These are phyloP conservation scores for Eruca vesicaria DNA, from an alignment of 441 rosid species.

Conservation along the genomic window DNA sequence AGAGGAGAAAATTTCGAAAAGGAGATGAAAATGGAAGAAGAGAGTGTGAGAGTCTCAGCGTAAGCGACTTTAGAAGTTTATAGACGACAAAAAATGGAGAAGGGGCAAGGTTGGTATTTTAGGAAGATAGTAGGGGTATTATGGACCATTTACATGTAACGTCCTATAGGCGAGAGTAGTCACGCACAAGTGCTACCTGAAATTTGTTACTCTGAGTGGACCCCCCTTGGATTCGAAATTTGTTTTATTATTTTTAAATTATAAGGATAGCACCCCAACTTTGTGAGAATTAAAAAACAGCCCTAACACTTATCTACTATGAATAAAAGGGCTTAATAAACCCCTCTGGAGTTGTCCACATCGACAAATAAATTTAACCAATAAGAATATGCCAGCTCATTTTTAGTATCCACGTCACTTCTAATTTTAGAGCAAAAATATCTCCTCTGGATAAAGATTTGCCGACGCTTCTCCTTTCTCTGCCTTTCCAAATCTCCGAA, in stretches of 20 bases:
- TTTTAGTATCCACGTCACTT: too few species aligned
- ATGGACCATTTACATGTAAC: not conserved
- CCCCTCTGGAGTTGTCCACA: too few species aligned
- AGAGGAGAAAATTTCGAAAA: not conserved
- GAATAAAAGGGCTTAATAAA: too few species aligned
- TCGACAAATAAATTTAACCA: too few species aligned
- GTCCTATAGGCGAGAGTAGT: not conserved
- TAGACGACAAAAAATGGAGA: conserved; percentile 8
- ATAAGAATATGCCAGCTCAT: too few species aligned
- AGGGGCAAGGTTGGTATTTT: not conserved
- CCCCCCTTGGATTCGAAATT: not conserved
- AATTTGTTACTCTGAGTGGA: conserved; percentile 15
- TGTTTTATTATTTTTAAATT: not conserved
- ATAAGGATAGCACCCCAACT: not conserved
- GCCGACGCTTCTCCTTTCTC: too few species aligned
- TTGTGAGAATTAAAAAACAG: not conserved
- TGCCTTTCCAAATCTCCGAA: too few species aligned
- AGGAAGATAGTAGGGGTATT: not conserved
- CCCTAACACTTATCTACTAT: not conserved
- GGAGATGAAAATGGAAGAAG: not conserved
- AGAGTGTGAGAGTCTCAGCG: conserved; percentile 30
- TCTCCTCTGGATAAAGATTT: too few species aligned
- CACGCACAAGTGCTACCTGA: conserved; percentile 15
- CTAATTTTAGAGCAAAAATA: too few species aligned
- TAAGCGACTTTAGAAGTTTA: not conserved